Evolutionary conservation across 1,284 basidiomycete species (phyloP), one percentile per base, ranked within the genome.

Genomic region (Boletus nobilissimus): DNA sequence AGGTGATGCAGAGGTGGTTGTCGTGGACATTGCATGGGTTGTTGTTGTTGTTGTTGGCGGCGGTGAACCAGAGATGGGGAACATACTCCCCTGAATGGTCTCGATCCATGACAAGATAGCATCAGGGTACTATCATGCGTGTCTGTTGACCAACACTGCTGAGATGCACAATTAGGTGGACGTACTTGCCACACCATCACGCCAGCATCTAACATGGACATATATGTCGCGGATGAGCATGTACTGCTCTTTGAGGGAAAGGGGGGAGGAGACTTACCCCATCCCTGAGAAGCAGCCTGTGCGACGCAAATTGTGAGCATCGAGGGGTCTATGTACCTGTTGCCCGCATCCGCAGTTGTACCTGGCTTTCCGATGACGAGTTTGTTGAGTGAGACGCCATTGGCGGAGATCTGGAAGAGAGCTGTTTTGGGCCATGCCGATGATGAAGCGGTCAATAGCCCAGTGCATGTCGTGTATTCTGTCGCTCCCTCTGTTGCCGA

Each of bases 361-460:
- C 87, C 92, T 6, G 93, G 93, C 84, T 94, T 94, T 2, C 93
- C 93, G 74, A 94, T 92, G 72, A 91, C 88, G 70, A 91, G 81
- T 82, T 92, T 92, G 83, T 89, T 79, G 29, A 92, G 84, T 2
- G 88, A 81, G 18, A 94, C 88, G 19, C 92, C 92, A 67, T 86
- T 90, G 16, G 88, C 88, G 8, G 90, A 87, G 81, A 94, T 94
- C 85, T 94, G 89, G 87, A 94, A 94, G 14, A 94, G 74, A 0
- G 89, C 84, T 1, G 89, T 86, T 73, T 88, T 66, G 24, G 84
- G 90, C 87, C 87, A 91, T 5, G 82, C 65, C 64, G 86, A 85
- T 29, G 87, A 86, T 0, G 89, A 89, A 10, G 84, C 81, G 36
- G 86, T 89, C 62, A 91, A 83, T 18, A 92, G 87, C 22, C 84